Conservation (phyloP, 208 protist genomes). For the Naegleria lovaniensis region DNA sequence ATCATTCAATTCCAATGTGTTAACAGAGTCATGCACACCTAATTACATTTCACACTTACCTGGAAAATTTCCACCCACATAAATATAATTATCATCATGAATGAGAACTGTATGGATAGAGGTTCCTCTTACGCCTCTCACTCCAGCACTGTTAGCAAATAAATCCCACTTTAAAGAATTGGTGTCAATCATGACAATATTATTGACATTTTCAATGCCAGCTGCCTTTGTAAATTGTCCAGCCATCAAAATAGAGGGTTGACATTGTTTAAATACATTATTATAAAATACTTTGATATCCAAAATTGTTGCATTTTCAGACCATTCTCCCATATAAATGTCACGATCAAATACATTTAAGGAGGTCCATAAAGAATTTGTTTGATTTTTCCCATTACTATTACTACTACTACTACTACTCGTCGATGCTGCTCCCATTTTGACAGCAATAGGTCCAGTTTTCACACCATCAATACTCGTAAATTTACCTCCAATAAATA, state of each 20-base stretch:
- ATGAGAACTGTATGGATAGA: background rate
- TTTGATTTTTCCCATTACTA: too few relatives aligned
- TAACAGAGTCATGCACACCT: too few relatives aligned
- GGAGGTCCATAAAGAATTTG: background rate
- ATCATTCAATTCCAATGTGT: too few relatives aligned
- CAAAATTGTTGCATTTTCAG: background rate
- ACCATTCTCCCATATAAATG: background rate
- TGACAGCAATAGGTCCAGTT: background rate
- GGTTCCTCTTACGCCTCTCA: background rate
- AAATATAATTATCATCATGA: background rate
- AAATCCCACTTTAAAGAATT: background rate
- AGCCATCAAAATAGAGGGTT: background rate
- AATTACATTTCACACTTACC: too few relatives aligned
- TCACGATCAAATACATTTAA: background rate
- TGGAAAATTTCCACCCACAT: background rate
- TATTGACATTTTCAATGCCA: background rate
- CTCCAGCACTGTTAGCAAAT: background rate
- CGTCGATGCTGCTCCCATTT: background rate
- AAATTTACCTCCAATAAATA: background rate
- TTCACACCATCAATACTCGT: background rate
- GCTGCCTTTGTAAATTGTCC: background rate
- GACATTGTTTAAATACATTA: background rate
- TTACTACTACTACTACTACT: too few relatives aligned
- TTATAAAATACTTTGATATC: background rate
- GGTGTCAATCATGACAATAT: background rate